phyloP scores from a whole-genome alignment of 495 filamentous ascomycete genomes.

The Glarea lozoyensis region DNA sequence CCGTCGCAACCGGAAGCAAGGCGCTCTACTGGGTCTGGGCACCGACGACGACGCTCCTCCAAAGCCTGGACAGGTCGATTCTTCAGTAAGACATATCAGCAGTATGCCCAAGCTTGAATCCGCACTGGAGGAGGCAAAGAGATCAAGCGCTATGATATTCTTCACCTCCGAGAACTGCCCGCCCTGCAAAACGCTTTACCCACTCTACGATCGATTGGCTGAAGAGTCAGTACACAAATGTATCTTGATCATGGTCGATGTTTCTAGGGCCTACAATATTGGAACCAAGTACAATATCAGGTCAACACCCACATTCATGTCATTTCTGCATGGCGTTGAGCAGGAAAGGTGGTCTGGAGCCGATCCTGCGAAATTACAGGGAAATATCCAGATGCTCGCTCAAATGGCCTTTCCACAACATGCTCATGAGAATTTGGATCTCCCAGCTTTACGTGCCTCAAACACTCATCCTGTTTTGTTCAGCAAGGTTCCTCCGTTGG shows the following conservation, averaged over 20 bases:
- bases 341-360: conserved; percentile 76
- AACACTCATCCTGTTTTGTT: conserved; percentile 62
- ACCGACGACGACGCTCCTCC: conserved; percentile 24
- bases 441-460: conserved; percentile 58
- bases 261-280: conserved; percentile 56
- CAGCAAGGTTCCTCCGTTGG: conserved; percentile 71
- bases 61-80: conserved; percentile 18
- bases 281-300: conserved; percentile 56
- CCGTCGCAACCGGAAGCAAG: conserved; percentile 45
- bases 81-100: conserved; percentile 27
- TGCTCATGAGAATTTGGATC: conserved; percentile 57
- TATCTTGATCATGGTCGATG: conserved; percentile 77
- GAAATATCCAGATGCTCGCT: conserved; percentile 64
- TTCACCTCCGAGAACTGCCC: conserved; percentile 85
- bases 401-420: conserved; percentile 73
- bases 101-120: conserved; percentile 49
- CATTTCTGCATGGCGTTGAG: conserved; percentile 68
- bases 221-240: conserved; percentile 60
- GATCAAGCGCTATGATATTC: conserved; percentile 75
- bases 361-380: conserved; percentile 54
- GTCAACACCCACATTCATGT: conserved; percentile 86
- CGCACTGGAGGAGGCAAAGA: conserved; percentile 46
- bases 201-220: conserved; percentile 73
- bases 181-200: conserved; percentile 79
- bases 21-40: conserved; percentile 43